Percentiles rank a stretch among this genome's conserved stretches.
Conservation (phyloP, 805 yeast genomes). For the Wickerhamomyces alni region DNA sequence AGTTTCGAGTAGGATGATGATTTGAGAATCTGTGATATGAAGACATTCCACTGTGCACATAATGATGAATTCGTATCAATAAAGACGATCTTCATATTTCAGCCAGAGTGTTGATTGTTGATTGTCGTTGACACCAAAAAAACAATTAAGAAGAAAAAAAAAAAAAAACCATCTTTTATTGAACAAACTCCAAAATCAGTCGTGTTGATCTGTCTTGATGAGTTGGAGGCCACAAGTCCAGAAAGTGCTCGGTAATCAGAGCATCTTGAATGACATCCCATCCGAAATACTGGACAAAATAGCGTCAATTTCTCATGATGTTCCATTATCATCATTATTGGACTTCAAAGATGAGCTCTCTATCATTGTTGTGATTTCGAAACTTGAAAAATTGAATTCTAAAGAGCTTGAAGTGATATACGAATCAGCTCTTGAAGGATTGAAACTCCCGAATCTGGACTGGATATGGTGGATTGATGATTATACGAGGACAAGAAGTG, state of each 20-base stretch:
- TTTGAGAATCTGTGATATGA: background rate
- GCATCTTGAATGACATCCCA: too few species aligned
- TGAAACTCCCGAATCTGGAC: slow-evolving; percentile 5
- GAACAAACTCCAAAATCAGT: too few species aligned
- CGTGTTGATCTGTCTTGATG: too few species aligned
- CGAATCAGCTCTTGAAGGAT: background rate
- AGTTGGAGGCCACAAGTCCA: too few species aligned
- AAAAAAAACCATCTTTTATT: background rate
- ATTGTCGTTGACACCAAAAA: too few species aligned
- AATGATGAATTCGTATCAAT: background rate
- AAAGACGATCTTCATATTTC: background rate
- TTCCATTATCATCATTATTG: background rate
- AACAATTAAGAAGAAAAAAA: background rate
- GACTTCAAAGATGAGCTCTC: background rate
- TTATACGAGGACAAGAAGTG: slow-evolving; percentile 4
- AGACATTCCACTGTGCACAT: background rate
- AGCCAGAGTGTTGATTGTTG: background rate
- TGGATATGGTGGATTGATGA: slow-evolving; percentile 21
- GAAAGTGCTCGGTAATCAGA: too few species aligned
- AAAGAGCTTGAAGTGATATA: background rate
- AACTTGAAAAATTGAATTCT: background rate
- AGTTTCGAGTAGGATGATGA: background rate
- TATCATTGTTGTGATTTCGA: background rate
- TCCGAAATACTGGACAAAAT: background rate
- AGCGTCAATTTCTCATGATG: background rate